Conservation (phyloP, 2,329 filamentous ascomycete species). For the Thermomyces lanuginosus region DNA sequence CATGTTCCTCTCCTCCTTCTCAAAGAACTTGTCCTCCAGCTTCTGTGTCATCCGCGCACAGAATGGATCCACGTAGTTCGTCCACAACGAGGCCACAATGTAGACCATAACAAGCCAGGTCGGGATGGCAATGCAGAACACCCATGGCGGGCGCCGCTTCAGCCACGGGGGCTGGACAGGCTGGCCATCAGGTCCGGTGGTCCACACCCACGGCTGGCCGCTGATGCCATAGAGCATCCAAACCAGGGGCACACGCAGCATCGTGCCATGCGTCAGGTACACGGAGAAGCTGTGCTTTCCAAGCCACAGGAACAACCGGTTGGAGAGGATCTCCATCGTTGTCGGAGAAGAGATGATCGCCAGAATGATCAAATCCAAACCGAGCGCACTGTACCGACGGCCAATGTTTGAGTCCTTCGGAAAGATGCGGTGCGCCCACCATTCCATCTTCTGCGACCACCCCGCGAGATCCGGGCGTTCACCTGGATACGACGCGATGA, state of each 20-base stretch:
- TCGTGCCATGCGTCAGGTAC: conserved; percentile 38
- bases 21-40: conserved; percentile 34
- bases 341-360: conserved; percentile 36
- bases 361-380: conserved; percentile 34
- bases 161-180: conserved; percentile 28
- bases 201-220: conserved; percentile 28
- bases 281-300: conserved; percentile 41
- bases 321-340: conserved; percentile 34
- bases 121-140: conserved; percentile 29
- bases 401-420: conserved; percentile 28
- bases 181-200: conserved; percentile 25
- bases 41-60: conserved; percentile 34
- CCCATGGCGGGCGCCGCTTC: conserved; percentile 22
- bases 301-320: conserved; percentile 36
- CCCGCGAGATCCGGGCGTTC: conserved; percentile 34
- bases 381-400: conserved; percentile 33
- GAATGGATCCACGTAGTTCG: conserved; percentile 35
- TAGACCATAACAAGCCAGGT: conserved; percentile 34
- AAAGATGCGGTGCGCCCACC: conserved; percentile 30
- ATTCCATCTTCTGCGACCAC: conserved; percentile 33
- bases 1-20: conserved; percentile 23
- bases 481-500: conserved; percentile 35
- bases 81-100: conserved; percentile 34
- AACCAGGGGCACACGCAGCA: conserved; percentile 35
- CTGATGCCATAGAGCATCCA: conserved; percentile 39